Evolutionary conservation across 306 rosid genomes (phyloP), one percentile per base, ranked within the genome.

Genomic region (Carpinus viminea): DNA sequence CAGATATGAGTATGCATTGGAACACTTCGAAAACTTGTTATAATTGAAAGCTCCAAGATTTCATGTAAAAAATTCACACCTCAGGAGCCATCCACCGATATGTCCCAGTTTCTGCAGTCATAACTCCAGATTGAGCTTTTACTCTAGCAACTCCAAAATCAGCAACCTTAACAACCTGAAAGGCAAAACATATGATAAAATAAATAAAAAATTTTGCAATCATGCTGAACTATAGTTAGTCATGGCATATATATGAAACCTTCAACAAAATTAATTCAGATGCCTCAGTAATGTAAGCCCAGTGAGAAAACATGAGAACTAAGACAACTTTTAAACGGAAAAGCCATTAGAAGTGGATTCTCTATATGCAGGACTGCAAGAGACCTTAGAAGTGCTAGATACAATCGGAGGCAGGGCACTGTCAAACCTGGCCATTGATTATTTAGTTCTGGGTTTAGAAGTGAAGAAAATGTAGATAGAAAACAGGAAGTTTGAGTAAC

Each of bases 31-130:
- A 74, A 81, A 73, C 60, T 65, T 54, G 57, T 68, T 51, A 53
- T 62, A 8, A 57, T 52, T 65, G 5, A 54, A 47, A 31, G 53
- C 46, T 26, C 69, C 31, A 65, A 45, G 18, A 68, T 68, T 41
- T 41, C 75, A 26, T 47, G 78, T 34, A 16, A 76, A 26, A 72
- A 20, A 18, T 62, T 48, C 62, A 66, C 74, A 96, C 98, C 96
- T 96, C 98, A 54, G 99, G 99, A 83, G 99, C 99, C 99, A 96
- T 96, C 99, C 99, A 96, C 55, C 99, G 78, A 72, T 96, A 96
- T 11, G 99, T 96, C 78, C 99, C 99, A 80, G 99, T 96, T 91
- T 96, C 99, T 50, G 99, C 98, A 34, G 99, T 96, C 99, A 93
- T 96, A 73, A 96, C 96, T 52, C 99, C 99, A 48, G 98, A 87